These are phyloP conservation scores for Priceomyces medius DNA, from an alignment of 805 yeast species.

Conservation along the genomic window DNA sequence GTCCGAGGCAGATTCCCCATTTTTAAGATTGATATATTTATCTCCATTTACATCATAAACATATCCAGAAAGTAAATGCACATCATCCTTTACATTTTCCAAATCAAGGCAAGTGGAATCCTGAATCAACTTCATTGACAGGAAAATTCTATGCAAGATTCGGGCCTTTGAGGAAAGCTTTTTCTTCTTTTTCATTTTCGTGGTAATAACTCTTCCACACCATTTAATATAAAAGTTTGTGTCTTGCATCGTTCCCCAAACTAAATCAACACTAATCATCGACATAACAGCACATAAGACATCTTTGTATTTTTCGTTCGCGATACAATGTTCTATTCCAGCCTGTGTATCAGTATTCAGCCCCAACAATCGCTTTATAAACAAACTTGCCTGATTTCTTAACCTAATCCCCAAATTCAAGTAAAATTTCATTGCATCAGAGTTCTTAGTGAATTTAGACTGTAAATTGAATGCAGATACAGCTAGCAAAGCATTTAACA, in stretches of 20 bases:
- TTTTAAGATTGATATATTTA: constrained; percentile 19
- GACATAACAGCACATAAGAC: constrained; percentile 78
- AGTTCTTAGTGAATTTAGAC: constrained; percentile 64
- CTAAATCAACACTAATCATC: constrained; percentile 85
- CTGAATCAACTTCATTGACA: constrained; percentile 71
- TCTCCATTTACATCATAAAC: constrained; percentile 39
- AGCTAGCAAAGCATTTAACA: constrained; percentile 75
- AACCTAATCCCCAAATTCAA: constrained; percentile 70
- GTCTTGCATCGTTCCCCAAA: constrained; percentile 89
- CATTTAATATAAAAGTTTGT: constrained; percentile 73
- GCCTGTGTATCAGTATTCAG: constrained; percentile 29
- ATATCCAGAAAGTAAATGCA: constrained; percentile 22
- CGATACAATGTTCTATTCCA: constrained; percentile 44
- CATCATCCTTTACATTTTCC: constrained; percentile 36
- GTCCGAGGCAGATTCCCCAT: constrained; percentile 10
- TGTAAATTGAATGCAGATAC: constrained; percentile 80
- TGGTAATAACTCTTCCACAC: constrained; percentile 71
- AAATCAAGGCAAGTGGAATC: constrained; percentile 61
- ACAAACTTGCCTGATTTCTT: constrained; percentile 70
- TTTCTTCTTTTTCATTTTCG: constrained; percentile 63
- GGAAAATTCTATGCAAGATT: constrained; percentile 73
- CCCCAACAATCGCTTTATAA: constrained; percentile 55
- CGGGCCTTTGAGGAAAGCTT: constrained; percentile 73
- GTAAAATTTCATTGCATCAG: constrained; percentile 66
- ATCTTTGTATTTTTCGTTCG: constrained; percentile 74